Evolutionary conservation across 1,139 yeast species (phyloP).

Genomic region (Geotrichum australiense): DNA sequence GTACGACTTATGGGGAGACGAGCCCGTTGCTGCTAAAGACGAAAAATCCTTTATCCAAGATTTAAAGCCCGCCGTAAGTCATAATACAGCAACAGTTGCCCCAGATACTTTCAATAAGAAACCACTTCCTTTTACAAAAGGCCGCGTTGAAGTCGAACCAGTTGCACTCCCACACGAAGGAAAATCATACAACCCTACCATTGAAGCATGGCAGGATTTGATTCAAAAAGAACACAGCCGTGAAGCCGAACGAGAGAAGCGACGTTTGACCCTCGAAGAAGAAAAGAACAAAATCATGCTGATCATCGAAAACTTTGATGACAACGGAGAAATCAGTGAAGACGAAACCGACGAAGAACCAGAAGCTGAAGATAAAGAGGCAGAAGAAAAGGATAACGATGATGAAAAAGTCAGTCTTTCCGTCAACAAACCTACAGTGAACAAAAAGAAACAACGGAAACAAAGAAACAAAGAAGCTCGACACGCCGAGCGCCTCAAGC

Average conservation of each 20-base stretch:
- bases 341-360: slow-evolving; percentile 22
- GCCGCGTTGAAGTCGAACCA: slow-evolving; percentile 29
- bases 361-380: slow-evolving; percentile 29
- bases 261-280: slow-evolving; percentile 50
- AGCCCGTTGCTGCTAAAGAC: slow-evolving; percentile 2
- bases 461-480: slow-evolving; percentile 67
- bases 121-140: slow-evolving; percentile 43
- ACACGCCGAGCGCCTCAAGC: slow-evolving; percentile 52
- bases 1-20: slow-evolving; percentile 57
- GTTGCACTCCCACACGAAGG: slow-evolving; percentile 70
- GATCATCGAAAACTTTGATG: slow-evolving; percentile 52
- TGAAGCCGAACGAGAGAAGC: slow-evolving; percentile 63
- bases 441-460: slow-evolving; percentile 67
- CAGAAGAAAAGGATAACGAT: slow-evolving; percentile 32
- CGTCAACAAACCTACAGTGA: slow-evolving; percentile 60
- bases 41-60: slow-evolving; percentile 19
- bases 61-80: slow-evolving; percentile 20
- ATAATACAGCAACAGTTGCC: slow-evolving; percentile 19
- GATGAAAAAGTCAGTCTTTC: slow-evolving; percentile 46
- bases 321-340: slow-evolving; percentile 19
- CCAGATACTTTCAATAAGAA: slow-evolving; percentile 45
- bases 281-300: slow-evolving; percentile 58
- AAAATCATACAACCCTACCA: slow-evolving; percentile 86
- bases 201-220: slow-evolving; percentile 73
- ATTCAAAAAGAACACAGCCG: slow-evolving; percentile 57